Percentiles rank a stretch among this genome's conserved stretches.
Evolutionary conservation across 192 early-diverging fungal species (phyloP).

Genomic region (Backusella luteola): DNA sequence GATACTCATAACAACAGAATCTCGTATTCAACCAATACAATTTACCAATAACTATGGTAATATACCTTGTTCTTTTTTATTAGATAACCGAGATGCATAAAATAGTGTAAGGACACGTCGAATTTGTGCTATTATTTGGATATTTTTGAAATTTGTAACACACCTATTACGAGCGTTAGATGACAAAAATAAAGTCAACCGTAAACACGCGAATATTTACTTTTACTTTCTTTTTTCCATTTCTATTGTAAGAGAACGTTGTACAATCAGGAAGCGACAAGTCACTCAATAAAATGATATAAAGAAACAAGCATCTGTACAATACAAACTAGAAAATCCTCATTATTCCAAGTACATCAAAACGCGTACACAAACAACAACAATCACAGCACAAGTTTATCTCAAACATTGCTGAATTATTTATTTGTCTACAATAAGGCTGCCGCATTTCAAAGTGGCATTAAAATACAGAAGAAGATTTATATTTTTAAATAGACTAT

Average conservation of each 20-base stretch:
- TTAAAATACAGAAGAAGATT: not conserved
- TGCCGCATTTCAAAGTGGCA: not conserved
- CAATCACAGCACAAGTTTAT: not conserved
- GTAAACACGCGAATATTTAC: not conserved
- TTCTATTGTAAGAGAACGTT: not conserved
- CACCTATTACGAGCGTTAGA: not conserved
- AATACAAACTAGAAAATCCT: not conserved
- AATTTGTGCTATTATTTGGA: constrained; percentile 1
- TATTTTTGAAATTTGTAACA: not conserved
- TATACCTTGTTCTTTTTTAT: not conserved
- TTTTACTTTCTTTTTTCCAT: not conserved
- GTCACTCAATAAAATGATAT: not conserved
- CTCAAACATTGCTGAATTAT: not conserved
- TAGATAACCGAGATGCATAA: not conserved
- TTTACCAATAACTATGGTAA: not conserved
- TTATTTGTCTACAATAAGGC: not conserved
- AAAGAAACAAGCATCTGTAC: not conserved
- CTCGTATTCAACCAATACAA: not conserved
- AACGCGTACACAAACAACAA: not conserved
- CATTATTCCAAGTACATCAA: not conserved
- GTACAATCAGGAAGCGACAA: not conserved
- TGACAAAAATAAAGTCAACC: not conserved
- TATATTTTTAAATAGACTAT: not conserved
- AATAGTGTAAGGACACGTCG: not conserved
- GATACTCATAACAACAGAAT: not conserved